Percentiles rank a stretch among this genome's conserved stretches.
These are phyloP conservation scores for Epichloe glyceriae DNA, from an alignment of 2,329 filamentous ascomycete genomes.

Conservation along the genomic window DNA sequence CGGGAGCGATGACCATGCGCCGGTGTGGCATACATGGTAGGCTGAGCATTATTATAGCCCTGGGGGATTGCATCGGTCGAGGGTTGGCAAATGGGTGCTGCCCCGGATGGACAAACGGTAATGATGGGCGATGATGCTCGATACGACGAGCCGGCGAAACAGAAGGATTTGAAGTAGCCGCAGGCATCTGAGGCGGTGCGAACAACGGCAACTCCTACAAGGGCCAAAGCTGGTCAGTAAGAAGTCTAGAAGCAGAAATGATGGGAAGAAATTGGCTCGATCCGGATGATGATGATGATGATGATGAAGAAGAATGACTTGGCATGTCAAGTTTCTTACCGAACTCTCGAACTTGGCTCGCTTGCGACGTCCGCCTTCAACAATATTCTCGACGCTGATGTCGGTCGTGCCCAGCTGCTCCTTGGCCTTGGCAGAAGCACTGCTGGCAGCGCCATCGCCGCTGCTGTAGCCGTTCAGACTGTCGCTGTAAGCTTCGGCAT, in stretches of 20 bases:
- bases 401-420: conserved; percentile 89
- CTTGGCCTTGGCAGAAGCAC: conserved; percentile 58
- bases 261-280: too few relatives aligned
- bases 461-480: conserved; percentile 69
- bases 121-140: conserved; percentile 54
- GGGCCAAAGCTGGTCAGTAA: not conserved
- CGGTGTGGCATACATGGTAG: conserved; percentile 50
- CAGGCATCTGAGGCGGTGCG: conserved; percentile 84
- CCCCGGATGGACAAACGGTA: conserved; percentile 64
- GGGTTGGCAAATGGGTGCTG: conserved; percentile 72
- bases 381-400: conserved; percentile 95
- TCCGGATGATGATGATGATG: not conserved
- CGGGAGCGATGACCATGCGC: conserved; percentile 49
- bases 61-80: conserved; percentile 71
- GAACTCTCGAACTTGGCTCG: conserved; percentile 93
- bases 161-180: conserved; percentile 92
- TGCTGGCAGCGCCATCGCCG: conserved; percentile 68
- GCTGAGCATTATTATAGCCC: conserved; percentile 46
- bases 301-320: too few relatives aligned
- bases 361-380: conserved; percentile 91
- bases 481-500: conserved; percentile 51
- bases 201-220: conserved; percentile 85
- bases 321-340: conserved; percentile 43
- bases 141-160: conserved; percentile 80
- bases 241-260: not conserved